Conservation (phyloP, 2,329 filamentous ascomycete species). For the Fusarium sp. region DNA sequence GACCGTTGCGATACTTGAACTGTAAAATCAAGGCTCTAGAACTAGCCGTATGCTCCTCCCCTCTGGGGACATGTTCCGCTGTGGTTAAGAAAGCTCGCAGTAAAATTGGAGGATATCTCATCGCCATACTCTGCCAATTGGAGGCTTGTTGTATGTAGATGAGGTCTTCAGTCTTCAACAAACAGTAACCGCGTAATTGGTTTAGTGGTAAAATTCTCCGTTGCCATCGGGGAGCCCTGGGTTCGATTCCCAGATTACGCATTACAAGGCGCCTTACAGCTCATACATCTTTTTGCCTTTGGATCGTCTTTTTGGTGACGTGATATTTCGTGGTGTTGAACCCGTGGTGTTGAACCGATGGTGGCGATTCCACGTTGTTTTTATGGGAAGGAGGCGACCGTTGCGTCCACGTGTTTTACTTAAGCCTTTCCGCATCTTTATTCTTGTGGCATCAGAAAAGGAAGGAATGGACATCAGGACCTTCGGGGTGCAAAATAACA, state of each 20-base stretch:
- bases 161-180: not conserved
- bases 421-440: not conserved
- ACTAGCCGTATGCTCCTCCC: not conserved
- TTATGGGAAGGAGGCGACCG: not conserved
- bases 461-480: not conserved
- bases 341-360: not conserved
- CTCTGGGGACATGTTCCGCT: not conserved
- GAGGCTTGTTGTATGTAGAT: rapidly evolving
- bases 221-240: constrained; percentile 7
- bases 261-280: rapidly evolving
- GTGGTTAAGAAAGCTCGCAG: not conserved
- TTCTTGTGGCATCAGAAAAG: not conserved
- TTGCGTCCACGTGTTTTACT: not conserved
- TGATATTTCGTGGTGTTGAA: not conserved
- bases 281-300: not conserved
- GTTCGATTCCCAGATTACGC: constrained; percentile 12
- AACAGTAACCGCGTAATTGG: not conserved
- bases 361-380: not conserved
- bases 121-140: no score
- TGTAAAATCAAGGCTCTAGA: not conserved
- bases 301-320: not conserved
- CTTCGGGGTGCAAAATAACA: no score
- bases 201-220: constrained; percentile 13
- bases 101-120: not conserved
- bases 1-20: not conserved